These are phyloP conservation scores for Phoma sp. DNA, from an alignment of 2,329 filamentous ascomycete genomes.

Conservation along the genomic window DNA sequence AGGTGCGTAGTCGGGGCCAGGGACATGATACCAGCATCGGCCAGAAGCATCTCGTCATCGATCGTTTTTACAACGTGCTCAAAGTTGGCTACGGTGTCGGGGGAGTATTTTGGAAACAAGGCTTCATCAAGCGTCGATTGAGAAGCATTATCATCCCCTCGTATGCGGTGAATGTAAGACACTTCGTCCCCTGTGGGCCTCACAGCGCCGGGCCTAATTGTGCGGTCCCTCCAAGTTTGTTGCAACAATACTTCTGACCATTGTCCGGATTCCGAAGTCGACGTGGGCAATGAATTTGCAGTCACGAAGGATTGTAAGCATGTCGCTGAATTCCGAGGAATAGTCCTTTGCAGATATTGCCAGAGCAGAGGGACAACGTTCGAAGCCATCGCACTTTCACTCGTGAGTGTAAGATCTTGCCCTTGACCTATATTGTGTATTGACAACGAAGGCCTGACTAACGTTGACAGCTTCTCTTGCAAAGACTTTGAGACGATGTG, in stretches of 20 bases:
- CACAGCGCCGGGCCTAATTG: background rate
- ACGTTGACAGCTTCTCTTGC: slow-evolving; percentile 20
- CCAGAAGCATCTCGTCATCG: slow-evolving; percentile 8
- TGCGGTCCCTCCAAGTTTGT: background rate
- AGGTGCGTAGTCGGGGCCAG: background rate
- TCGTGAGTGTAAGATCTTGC: background rate
- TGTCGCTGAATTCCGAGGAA: slow-evolving; percentile 10
- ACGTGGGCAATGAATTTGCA: background rate
- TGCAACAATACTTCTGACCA: background rate
- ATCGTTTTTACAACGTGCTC: background rate
- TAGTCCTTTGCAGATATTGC: slow-evolving; percentile 21
- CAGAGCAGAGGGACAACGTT: slow-evolving; percentile 17
- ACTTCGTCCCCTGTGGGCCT: background rate
- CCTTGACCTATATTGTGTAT: background rate
- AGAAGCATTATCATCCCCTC: background rate
- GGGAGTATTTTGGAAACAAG: background rate
- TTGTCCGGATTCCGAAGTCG: background rate
- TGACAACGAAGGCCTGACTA: background rate
- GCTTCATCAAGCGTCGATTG: background rate
- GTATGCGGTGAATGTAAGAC: background rate
- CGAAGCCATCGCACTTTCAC: background rate
- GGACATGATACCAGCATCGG: background rate
- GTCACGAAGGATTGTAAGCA: slow-evolving; percentile 18
- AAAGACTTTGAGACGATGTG: slow-evolving; percentile 22
- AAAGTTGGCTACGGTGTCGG: background rate